Percentiles rank a stretch among this genome's conserved stretches.
phyloP scores from a whole-genome alignment of 495 filamentous ascomycete species.

The Aspergillus bridgeri region DNA sequence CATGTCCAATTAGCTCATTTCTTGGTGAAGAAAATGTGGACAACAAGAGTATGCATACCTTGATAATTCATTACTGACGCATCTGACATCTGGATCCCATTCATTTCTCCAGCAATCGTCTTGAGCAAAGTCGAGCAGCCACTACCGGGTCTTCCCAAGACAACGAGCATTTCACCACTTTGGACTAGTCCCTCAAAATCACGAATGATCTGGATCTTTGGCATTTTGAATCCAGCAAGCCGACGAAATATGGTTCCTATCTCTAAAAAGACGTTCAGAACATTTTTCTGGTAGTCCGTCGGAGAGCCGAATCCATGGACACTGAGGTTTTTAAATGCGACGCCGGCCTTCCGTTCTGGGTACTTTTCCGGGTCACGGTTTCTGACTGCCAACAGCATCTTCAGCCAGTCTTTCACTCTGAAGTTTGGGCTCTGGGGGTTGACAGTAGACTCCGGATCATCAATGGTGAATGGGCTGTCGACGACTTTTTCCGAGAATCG shows the following conservation, averaged over 20 bases:
- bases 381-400: slow-evolving; percentile 19
- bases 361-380: slow-evolving; percentile 23
- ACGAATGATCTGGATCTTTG: slow-evolving; percentile 66
- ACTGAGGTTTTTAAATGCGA: slow-evolving; percentile 58
- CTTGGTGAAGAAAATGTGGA: not conserved
- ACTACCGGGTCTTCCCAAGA: slow-evolving; percentile 73
- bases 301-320: slow-evolving; percentile 73
- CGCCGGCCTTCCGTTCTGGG: slow-evolving; percentile 19
- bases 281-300: slow-evolving; percentile 81
- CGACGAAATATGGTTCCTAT: slow-evolving; percentile 42
- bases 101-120: slow-evolving; percentile 64
- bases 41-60: slow-evolving; percentile 47
- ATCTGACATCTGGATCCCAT: slow-evolving; percentile 65
- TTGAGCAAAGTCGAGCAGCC: slow-evolving; percentile 74
- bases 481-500: slow-evolving; percentile 16
- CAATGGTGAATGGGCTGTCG: slow-evolving; percentile 15
- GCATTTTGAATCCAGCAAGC: slow-evolving; percentile 44
- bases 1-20: not conserved
- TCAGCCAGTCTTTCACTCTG: slow-evolving; percentile 28
- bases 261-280: slow-evolving; percentile 64
- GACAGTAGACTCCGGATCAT: slow-evolving; percentile 22
- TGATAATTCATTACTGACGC: slow-evolving; percentile 68
- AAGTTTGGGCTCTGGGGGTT: slow-evolving; percentile 29
- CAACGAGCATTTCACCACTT: slow-evolving; percentile 79
- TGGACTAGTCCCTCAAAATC: slow-evolving; percentile 70